These are phyloP conservation scores for Vitellaria paradoxa DNA, from an alignment of 179 eudicot genomes.

Conservation along the genomic window DNA sequence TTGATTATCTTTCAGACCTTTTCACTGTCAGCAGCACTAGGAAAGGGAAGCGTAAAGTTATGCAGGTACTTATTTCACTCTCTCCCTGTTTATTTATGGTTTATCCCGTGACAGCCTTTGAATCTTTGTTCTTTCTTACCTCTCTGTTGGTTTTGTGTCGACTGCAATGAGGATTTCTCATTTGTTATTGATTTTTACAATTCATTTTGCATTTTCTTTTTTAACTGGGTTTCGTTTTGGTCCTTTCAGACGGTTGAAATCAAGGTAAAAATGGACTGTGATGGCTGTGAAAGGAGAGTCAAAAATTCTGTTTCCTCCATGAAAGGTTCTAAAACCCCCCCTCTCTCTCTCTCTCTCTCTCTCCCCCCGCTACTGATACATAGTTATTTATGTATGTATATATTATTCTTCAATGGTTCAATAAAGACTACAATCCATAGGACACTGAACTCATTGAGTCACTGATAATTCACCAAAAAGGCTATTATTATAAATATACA, in stretches of 20 bases:
- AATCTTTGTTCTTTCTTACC: not conserved
- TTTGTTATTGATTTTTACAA: too few relatives aligned
- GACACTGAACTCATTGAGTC: too few relatives aligned
- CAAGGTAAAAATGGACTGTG: slow-evolving; percentile 66
- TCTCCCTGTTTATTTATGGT: not conserved
- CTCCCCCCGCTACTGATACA: not conserved
- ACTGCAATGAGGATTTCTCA: too few relatives aligned
- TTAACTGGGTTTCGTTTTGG: slow-evolving; percentile 10
- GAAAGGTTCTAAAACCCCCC: slow-evolving; percentile 29
- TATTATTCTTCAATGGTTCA: not conserved
- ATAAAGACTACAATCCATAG: too few relatives aligned
- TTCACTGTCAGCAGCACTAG: slow-evolving; percentile 44
- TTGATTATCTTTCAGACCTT: slow-evolving; percentile 45
- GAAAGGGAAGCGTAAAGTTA: slow-evolving; percentile 45
- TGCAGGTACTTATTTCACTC: slow-evolving; percentile 36
- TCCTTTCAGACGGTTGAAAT: slow-evolving; percentile 27
- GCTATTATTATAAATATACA: too few relatives aligned
- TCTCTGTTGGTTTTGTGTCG: not conserved
- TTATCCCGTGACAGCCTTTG: not conserved
- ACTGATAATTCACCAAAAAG: too few relatives aligned
- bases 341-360: slow-evolving; percentile 1
- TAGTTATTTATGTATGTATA: too few relatives aligned
- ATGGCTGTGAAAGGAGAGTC: slow-evolving; percentile 59
- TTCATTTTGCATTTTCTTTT: not conserved
- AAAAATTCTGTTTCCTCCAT: slow-evolving; percentile 44